Percentiles rank a stretch among this genome's conserved stretches.
Conservation (phyloP, 148 eudicot species). For the Silene conica region DNA sequence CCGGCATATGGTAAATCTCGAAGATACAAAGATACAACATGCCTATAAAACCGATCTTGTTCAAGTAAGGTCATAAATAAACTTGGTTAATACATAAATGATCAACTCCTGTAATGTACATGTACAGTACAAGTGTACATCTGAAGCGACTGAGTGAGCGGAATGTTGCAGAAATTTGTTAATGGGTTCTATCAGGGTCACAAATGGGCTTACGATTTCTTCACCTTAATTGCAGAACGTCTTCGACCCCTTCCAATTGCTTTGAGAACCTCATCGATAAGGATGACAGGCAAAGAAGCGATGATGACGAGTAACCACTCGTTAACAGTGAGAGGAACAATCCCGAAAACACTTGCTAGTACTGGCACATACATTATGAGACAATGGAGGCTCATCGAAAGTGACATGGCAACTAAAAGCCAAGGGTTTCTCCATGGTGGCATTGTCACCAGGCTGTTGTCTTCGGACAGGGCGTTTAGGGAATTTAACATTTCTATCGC, state of each 20-base stretch:
- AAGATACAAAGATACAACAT: not conserved
- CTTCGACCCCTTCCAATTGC: conserved; percentile 44
- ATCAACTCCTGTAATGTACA: conserved; percentile 11
- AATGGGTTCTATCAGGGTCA: not conserved
- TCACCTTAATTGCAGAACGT: conserved; percentile 37
- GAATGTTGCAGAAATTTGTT: not conserved
- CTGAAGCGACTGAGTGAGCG: not conserved
- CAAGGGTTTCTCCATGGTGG: conserved; percentile 93
- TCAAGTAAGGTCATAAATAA: not conserved
- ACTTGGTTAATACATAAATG: not conserved
- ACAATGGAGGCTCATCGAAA: conserved; percentile 72
- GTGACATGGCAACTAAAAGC: conserved; percentile 70
- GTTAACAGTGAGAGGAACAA: conserved; percentile 56
- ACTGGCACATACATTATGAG: conserved; percentile 73
- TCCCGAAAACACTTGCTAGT: conserved; percentile 66
- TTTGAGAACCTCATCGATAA: conserved; percentile 70
- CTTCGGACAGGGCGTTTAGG: conserved; percentile 83
- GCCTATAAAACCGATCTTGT: not conserved
- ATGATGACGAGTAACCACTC: conserved; percentile 73
- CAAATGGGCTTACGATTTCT: conserved; percentile 29
- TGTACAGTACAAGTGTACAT: not conserved
- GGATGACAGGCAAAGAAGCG: conserved; percentile 70
- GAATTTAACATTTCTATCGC: conserved; percentile 93
- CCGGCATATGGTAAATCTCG: not conserved
- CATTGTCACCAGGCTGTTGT: conserved; percentile 65